phyloP scores from a whole-genome alignment of 345 rosid species.

The Lagerstroemia speciosa region DNA sequence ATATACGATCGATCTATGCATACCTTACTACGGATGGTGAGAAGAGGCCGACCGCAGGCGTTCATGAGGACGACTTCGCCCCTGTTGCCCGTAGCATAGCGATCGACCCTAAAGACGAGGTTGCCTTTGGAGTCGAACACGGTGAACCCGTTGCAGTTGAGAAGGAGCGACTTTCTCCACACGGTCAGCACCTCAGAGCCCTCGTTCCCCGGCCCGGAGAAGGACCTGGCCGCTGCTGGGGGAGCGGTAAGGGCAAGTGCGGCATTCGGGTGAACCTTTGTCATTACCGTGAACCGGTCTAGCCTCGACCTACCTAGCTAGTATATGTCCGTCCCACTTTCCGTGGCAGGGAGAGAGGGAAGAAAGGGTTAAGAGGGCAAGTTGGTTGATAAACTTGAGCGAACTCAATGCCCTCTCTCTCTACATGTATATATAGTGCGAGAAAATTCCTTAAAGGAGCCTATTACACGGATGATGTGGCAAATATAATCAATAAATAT shows the following conservation, averaged over 20 bases:
- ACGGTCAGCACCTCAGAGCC: constrained; percentile 45
- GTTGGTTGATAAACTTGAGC: too few relatives aligned
- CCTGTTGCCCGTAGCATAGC: constrained; percentile 43
- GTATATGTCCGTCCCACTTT: background rate
- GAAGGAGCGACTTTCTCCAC: constrained; percentile 89
- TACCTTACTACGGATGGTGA: constrained; percentile 87
- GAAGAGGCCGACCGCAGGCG: constrained; percentile 74
- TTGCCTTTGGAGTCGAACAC: constrained; percentile 68
- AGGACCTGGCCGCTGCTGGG: constrained; percentile 6
- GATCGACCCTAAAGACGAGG: constrained; percentile 76
- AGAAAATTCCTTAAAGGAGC: too few relatives aligned
- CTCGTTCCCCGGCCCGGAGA: background rate
- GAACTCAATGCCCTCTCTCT: too few relatives aligned
- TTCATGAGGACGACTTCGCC: constrained; percentile 85
- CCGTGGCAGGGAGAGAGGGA: background rate
- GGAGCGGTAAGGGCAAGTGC: background rate
- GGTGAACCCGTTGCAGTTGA: constrained; percentile 92
- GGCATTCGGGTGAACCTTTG: constrained; percentile 60
- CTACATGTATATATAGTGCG: too few relatives aligned
- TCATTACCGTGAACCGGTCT: constrained; percentile 28
- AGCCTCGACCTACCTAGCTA: background rate
- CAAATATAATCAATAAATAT: too few relatives aligned
- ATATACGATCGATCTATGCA: too few relatives aligned
- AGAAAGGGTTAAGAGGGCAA: background rate
- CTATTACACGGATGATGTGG: too few relatives aligned